A percentile compares a stretch with the other conserved stretches of the same genome.
Evolutionary conservation across 164 flowering plant genomes (phyloP).

Genomic region (Malania oleifera): DNA sequence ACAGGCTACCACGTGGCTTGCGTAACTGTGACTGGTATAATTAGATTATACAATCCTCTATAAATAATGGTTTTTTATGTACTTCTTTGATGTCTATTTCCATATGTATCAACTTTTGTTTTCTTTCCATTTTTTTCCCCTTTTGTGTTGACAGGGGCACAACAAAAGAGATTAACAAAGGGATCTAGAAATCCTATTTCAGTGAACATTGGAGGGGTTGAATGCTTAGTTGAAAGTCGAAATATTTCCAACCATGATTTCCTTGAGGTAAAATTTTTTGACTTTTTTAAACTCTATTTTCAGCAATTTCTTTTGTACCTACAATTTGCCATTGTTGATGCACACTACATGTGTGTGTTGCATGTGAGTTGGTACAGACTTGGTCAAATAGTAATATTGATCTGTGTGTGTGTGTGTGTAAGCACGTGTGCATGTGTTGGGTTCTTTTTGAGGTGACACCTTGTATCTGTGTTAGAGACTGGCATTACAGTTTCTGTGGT

Average conservation of each 20-base stretch:
- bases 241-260: conserved; percentile 82
- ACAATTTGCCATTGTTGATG: no score
- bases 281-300: neutral
- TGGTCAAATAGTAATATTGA: no score
- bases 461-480: no score
- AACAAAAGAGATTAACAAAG: conserved; percentile 20
- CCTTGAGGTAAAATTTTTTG: conserved; percentile 50
- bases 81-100: neutral
- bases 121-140: neutral
- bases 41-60: neutral
- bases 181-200: conserved; percentile 27
- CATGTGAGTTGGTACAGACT: no score
- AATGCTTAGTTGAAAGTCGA: conserved; percentile 51
- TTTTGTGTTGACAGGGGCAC: conserved; percentile 27
- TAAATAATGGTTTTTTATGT: neutral
- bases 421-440: no score
- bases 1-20: conserved; percentile 75
- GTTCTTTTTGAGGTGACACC: no score
- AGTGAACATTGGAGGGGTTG: conserved; percentile 55
- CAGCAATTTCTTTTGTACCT: no score
- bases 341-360: no score
- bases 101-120: neutral
- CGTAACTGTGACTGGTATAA: conserved; percentile 44
- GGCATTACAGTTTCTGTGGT: no score
- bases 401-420: no score